These are phyloP conservation scores for Harringtonia aguacate DNA, from an alignment of 2,329 filamentous ascomycete genomes.

Conservation along the genomic window DNA sequence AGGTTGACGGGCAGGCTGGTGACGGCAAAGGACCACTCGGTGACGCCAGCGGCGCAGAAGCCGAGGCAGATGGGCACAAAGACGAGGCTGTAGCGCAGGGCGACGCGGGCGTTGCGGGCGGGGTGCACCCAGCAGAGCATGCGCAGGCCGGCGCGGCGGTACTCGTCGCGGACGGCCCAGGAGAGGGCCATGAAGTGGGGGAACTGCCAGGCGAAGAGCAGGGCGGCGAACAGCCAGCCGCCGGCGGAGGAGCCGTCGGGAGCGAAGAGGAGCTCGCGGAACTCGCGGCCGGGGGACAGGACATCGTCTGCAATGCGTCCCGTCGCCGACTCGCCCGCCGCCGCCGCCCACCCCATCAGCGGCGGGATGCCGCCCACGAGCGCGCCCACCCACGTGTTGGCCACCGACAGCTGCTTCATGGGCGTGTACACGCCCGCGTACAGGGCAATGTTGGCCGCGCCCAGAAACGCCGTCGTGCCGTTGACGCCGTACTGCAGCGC, in stretches of 20 bases:
- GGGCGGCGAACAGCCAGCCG: slow-evolving; percentile 76
- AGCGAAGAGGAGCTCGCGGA: slow-evolving; percentile 60
- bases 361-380: slow-evolving; percentile 89
- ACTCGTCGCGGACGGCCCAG: slow-evolving; percentile 82
- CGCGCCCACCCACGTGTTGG: slow-evolving; percentile 94
- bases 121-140: slow-evolving; percentile 86
- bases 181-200: slow-evolving; percentile 95
- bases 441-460: slow-evolving; percentile 72
- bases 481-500: slow-evolving; percentile 86
- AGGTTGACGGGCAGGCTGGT: slow-evolving; percentile 74
- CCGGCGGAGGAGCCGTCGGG: slow-evolving; percentile 53
- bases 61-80: slow-evolving; percentile 82
- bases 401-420: slow-evolving; percentile 71
- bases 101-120: slow-evolving; percentile 73
- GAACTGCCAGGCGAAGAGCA: slow-evolving; percentile 95
- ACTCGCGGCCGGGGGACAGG: slow-evolving; percentile 44
- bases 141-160: slow-evolving; percentile 56
- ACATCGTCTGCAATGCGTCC: slow-evolving; percentile 19
- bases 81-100: slow-evolving; percentile 71
- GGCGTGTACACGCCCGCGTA: slow-evolving; percentile 93
- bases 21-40: slow-evolving; percentile 73
- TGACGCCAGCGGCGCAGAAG: slow-evolving; percentile 69
- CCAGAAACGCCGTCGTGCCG: slow-evolving; percentile 80
- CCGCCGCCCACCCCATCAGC: slow-evolving; percentile 96
- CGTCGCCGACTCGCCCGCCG: slow-evolving; percentile 76